Evolutionary conservation across 768 basidiomycete species (phyloP).

Genomic region (Artomyces pyxidatus): DNA sequence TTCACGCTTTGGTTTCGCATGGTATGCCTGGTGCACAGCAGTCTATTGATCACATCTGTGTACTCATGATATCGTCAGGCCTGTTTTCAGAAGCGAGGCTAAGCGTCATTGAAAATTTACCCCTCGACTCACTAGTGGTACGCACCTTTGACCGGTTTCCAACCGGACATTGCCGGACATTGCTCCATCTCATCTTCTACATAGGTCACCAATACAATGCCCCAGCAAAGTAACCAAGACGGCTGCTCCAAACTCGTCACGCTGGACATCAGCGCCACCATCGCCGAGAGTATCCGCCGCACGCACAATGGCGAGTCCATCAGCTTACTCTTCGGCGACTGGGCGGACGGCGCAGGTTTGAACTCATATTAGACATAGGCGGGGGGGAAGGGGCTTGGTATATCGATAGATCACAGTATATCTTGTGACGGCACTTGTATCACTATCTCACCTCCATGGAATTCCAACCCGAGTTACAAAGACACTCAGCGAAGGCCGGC

Average conservation of each 20-base stretch:
- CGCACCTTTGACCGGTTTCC: constrained; percentile 20
- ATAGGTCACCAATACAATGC: constrained; percentile 92
- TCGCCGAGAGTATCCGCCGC: constrained; percentile 93
- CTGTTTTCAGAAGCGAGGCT: constrained; percentile 74
- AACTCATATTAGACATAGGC: constrained; percentile 17
- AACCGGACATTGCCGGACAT: background rate
- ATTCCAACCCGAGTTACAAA: no score
- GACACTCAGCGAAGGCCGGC: no score
- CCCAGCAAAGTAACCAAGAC: constrained; percentile 62
- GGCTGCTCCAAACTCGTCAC: constrained; percentile 72
- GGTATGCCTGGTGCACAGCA: constrained; percentile 37
- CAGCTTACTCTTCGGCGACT: constrained; percentile 79
- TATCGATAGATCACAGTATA: no score
- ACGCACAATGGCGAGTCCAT: constrained; percentile 94
- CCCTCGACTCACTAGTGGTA: constrained; percentile 82
- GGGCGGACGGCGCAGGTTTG: constrained; percentile 42
- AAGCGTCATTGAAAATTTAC: constrained; percentile 56
- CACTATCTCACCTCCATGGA: no score
- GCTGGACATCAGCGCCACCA: constrained; percentile 85
- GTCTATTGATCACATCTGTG: constrained; percentile 4
- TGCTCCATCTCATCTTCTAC: background rate
- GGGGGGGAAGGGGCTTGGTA: no score
- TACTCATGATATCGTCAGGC: constrained; percentile 34
- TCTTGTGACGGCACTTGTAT: no score
- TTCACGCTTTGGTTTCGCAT: constrained; percentile 89